These are phyloP conservation scores for Rhazya stricta DNA, from an alignment of 257 asterid species.

Conservation along the genomic window DNA sequence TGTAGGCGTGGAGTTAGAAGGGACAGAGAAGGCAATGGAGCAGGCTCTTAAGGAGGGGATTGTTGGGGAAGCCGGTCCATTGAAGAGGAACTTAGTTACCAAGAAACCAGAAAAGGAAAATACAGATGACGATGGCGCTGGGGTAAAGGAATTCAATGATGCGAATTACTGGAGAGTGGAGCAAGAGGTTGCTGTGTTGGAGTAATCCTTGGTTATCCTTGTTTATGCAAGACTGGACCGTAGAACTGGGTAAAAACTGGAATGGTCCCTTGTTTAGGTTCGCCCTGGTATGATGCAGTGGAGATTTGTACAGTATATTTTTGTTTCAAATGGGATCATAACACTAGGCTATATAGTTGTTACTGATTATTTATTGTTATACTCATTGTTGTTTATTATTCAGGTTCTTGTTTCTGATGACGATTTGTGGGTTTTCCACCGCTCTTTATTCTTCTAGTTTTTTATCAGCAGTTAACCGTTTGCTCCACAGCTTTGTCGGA, in stretches of 20 bases:
- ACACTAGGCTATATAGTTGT: constrained; percentile 28
- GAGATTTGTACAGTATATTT: constrained; percentile 24
- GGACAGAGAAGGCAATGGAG: constrained; percentile 72
- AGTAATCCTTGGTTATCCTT: no score
- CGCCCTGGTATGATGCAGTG: constrained; percentile 3
- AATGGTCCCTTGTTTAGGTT: constrained; percentile 5
- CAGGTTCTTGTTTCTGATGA: constrained; percentile 11
- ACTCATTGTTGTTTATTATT: constrained; percentile 17
- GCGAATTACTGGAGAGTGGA: constrained; percentile 94
- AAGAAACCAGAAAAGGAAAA: constrained; percentile 49
- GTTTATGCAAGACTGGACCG: no score
- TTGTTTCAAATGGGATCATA: constrained; percentile 24
- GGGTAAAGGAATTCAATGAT: constrained; percentile 68
- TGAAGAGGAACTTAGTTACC: constrained; percentile 47
- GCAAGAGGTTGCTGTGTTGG: constrained; percentile 71
- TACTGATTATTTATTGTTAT: constrained; percentile 29
- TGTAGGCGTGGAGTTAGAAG: constrained; percentile 90
- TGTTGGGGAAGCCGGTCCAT: constrained; percentile 84
- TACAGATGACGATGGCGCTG: constrained; percentile 48
- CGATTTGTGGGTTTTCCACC: not conserved
- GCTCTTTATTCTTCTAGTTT: not conserved
- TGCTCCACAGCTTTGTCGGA: not conserved
- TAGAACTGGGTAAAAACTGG: not conserved
- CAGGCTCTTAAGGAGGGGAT: constrained; percentile 93
- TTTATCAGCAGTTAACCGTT: constrained; percentile 10